Conservation (phyloP, 2,329 filamentous ascomycete species). For the Erysiphe neolycopersici region DNA sequence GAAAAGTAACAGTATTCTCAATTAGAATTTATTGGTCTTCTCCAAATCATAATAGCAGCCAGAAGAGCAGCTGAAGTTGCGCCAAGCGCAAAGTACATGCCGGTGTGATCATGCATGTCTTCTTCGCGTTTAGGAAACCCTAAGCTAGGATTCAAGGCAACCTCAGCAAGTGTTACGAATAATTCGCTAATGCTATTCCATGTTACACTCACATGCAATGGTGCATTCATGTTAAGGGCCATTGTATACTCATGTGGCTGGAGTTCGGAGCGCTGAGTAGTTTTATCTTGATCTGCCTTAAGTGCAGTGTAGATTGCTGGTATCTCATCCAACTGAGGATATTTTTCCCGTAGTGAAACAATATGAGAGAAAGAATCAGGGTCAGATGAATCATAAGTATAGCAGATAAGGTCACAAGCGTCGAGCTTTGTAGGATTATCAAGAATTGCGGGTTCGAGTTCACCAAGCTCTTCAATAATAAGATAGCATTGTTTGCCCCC, state of each 20-base stretch:
- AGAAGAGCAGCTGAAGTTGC: slow-evolving; percentile 38
- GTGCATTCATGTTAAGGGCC: slow-evolving; percentile 62
- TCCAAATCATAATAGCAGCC: slow-evolving; percentile 39
- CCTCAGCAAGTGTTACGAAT: slow-evolving; percentile 76
- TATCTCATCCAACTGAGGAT: slow-evolving; percentile 64
- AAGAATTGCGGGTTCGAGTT: slow-evolving; percentile 80
- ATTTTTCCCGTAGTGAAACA: slow-evolving; percentile 49
- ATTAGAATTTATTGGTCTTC: slow-evolving; percentile 13
- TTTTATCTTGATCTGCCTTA: slow-evolving; percentile 89
- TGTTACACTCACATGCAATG: slow-evolving; percentile 78
- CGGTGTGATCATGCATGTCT: slow-evolving; percentile 56
- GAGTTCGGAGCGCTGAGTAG: slow-evolving; percentile 72
- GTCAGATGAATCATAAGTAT: slow-evolving; percentile 89
- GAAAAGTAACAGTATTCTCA: slow-evolving; percentile 2
- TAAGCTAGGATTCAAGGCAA: slow-evolving; percentile 66
- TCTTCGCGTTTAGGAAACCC: slow-evolving; percentile 81
- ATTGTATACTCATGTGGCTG: slow-evolving; percentile 86
- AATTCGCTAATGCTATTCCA: slow-evolving; percentile 88
- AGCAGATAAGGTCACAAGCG: slow-evolving; percentile 80
- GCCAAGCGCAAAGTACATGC: slow-evolving; percentile 61
- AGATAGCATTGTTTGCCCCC: slow-evolving; percentile 94
- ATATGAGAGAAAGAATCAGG: slow-evolving; percentile 91
- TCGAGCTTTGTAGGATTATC: slow-evolving; percentile 80
- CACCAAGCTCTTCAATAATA: slow-evolving; percentile 82
- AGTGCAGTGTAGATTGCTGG: slow-evolving; percentile 79